phyloP scores from a whole-genome alignment of 495 filamentous ascomycete genomes.

The Melanomma pulvis-pyrius region DNA sequence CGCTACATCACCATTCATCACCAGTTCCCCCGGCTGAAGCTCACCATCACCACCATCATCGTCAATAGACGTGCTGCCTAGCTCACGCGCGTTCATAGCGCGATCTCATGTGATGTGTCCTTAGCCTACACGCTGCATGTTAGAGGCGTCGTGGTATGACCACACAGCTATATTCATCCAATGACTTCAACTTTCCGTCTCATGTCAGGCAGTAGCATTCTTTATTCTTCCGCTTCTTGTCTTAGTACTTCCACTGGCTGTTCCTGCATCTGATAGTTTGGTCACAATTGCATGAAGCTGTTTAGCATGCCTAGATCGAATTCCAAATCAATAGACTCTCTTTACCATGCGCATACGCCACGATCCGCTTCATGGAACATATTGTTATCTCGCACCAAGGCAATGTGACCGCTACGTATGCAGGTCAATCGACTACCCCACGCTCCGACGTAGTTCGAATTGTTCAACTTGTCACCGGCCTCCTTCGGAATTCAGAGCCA shows the following conservation, averaged over 20 bases:
- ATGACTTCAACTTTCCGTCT: no score
- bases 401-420: neutral
- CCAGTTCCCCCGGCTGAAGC: neutral
- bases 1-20: neutral
- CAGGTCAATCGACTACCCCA: neutral
- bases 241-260: no score
- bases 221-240: no score
- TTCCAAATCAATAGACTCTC: neutral
- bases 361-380: neutral
- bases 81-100: neutral
- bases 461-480: neutral
- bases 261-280: no score
- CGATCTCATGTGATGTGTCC: constrained; percentile 1
- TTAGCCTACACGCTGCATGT: neutral
- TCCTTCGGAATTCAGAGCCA: neutral
- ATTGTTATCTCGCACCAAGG: no score
- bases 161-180: neutral
- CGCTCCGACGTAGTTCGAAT: neutral
- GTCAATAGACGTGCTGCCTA: neutral
- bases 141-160: neutral
- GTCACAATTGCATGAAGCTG: no score
- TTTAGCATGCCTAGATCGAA: no score
- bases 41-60: neutral
- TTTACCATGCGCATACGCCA: neutral
- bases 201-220: no score